Base-by-base conservation (phyloP, 2,329 filamentous ascomycete species). In the Trichoderma asperellum region DNA sequence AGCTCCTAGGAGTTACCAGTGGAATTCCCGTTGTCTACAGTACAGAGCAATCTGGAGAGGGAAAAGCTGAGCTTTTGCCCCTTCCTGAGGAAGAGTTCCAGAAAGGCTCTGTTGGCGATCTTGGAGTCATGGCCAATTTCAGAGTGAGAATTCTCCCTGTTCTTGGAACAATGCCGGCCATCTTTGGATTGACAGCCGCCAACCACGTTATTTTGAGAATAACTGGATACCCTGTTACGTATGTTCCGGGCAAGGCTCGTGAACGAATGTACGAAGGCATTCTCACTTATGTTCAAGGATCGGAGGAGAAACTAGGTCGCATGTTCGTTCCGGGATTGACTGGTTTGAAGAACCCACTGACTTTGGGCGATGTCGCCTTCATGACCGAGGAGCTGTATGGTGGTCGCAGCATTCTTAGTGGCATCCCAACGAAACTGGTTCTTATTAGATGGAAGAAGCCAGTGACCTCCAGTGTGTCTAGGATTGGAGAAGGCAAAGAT, bases 21-120 rank as follows among this genome's bases (percentile, higher is more conserved):
- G 96, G 96, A 1, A 96, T 99, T 59, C 92, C 95, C 0, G 93
- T 94, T 0, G 94, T 98, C 0, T 99, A 92, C 79, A 97, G 94
- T 0, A 95, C 92, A 0, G 96, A 99, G 80, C 93, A 95, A 77
- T 88, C 92, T 0, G 93, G 92, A 0, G 92, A 93, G 7, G 96
- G 95, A 67, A 98, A 98, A 82, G 96, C 96, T 0, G 89, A 94
- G 75, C 84, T 99, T 10, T 85, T 97, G 1, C 96, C 96, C 0
- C 84, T 99, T 0, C 85, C 92, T 0, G 94, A 97, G 71, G 93
- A 96, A 60, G 94, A 98, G 77, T 96, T 94, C 75, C 81, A 88
- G 59, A 97, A 96, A 80, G 96, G 96, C 21, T 85, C 89, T 21
- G 93, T 98, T 0, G 91, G 91, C 32, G 94, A 97, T 73, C 85